Evolutionary conservation across 345 rosid species (phyloP).

Genomic region (Arabis hirsuta): DNA sequence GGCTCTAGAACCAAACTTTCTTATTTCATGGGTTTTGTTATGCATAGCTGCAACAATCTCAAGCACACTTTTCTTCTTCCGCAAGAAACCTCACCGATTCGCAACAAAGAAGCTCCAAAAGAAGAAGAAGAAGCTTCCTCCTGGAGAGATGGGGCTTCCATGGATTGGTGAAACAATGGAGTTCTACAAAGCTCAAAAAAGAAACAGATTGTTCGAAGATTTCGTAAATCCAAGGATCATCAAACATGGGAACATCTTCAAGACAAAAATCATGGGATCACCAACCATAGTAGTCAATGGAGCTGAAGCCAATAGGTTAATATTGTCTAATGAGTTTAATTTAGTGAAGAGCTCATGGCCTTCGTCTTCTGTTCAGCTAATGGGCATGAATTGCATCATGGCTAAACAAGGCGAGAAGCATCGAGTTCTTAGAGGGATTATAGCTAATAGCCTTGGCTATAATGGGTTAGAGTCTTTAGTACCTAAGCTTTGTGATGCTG

Average conservation of each 20-base stretch:
- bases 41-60: constrained; percentile 50
- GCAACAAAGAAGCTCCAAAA: constrained; percentile 13
- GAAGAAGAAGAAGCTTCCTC: constrained; percentile 56
- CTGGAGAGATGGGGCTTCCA: constrained; percentile 70
- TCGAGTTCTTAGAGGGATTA: constrained; percentile 51
- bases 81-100: constrained; percentile 32
- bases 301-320: constrained; percentile 65
- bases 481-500: constrained; percentile 58
- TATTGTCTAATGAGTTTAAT: constrained; percentile 74
- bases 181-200: constrained; percentile 67
- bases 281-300: constrained; percentile 70
- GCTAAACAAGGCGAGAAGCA: constrained; percentile 67
- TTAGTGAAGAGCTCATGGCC: constrained; percentile 86
- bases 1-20: constrained; percentile 40
- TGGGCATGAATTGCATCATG: constrained; percentile 75
- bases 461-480: constrained; percentile 53
- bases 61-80: constrained; percentile 47
- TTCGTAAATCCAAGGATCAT: constrained; percentile 62
- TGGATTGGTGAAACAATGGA: constrained; percentile 76
- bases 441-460: constrained; percentile 52
- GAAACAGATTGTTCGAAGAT: constrained; percentile 61
- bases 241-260: constrained; percentile 68
- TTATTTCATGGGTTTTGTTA: constrained; percentile 46
- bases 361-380: constrained; percentile 65
- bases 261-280: constrained; percentile 72